A percentile compares a stretch with the other conserved stretches of the same genome.
Conservation (phyloP, 495 filamentous ascomycete species). For the Podospora sp. region DNA sequence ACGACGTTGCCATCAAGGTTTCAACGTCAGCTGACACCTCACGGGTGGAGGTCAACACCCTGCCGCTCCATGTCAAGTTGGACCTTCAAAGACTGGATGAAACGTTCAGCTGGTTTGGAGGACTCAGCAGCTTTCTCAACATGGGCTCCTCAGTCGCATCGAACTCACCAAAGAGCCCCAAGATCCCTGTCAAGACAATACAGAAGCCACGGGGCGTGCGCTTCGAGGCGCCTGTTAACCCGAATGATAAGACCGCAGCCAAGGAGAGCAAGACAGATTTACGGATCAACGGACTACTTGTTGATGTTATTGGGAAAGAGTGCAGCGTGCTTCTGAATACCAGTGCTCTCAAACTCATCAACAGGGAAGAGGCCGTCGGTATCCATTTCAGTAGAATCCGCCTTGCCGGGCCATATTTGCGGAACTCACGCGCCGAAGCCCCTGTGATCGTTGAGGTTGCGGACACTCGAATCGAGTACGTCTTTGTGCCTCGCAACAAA, state of each 20-base stretch:
- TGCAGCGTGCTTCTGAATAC: constrained; percentile 75
- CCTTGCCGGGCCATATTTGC: constrained; percentile 68
- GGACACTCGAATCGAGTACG: constrained; percentile 73
- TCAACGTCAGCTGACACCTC: constrained; percentile 53
- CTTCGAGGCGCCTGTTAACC: constrained; percentile 62
- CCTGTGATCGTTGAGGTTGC: constrained; percentile 54
- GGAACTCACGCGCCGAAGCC: constrained; percentile 51
- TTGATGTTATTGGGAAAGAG: constrained; percentile 74
- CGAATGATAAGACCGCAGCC: constrained; percentile 47
- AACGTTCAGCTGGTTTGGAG: constrained; percentile 84
- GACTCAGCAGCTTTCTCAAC: constrained; percentile 87
- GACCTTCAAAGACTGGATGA: constrained; percentile 85
- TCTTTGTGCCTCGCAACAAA: constrained; percentile 69
- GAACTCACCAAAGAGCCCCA: constrained; percentile 57
- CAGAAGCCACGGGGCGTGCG: constrained; percentile 65
- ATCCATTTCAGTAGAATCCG: constrained; percentile 75
- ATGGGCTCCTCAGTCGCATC: constrained; percentile 83
- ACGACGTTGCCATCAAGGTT: constrained; percentile 67
- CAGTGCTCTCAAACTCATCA: constrained; percentile 76
- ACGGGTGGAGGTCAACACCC: constrained; percentile 73
- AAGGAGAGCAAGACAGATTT: constrained; percentile 70
- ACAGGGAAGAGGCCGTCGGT: constrained; percentile 67
- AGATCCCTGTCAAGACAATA: constrained; percentile 39
- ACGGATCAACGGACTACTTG: constrained; percentile 71
- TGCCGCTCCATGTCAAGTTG: constrained; percentile 74